Base-by-base conservation (phyloP, 768 basidiomycete genomes). In the Pisolithus microcarpus region DNA sequence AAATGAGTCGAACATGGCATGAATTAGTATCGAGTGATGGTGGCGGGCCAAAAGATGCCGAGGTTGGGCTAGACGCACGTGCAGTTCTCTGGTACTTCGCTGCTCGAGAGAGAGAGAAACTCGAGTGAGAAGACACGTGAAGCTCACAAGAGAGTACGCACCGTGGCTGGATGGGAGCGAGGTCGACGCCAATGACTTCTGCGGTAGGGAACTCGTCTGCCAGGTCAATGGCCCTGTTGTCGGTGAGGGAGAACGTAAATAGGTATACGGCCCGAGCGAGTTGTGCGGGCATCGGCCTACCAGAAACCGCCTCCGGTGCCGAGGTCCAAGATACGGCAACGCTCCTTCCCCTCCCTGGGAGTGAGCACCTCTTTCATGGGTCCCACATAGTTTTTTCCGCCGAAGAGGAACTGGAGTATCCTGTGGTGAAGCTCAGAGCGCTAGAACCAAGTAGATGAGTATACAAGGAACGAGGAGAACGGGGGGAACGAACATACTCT, bases 121-220 rank as follows among this genome's bases (percentile, higher is more conserved):
- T 54, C 10, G 28, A 46, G 18, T 23, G 24, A 10, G 13, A 34
- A 4, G 40, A 34, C 30, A 30, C 30, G 30, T 42, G 39, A 19
- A 36, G 48, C 49, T 37, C 16, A 46, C n/a, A 46, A 26, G 43
- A 28, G 43, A 24, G 8, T 8, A 60, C 62, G 51, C 66, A 85
- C 84, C 79, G 75, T 45, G 84, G 82, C 61, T 86, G 85, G 38
- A 86, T 78, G 55, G 84, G 84, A 21, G 84, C 83, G 31, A 87
- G 74, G 70, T 87, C 84, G 53, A 84, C 71, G 21, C 83, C 85
- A 62, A 81, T 75, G 54, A 86, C 80, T 56, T 85, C 80, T 52
- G 74, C 81, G 45, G 68, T 63, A 38, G 80, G 81, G 64, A 87
- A 86, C 65, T 84, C 82, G 57, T 85, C 82, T 45, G 84, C 85